Conservation (phyloP, 2,329 filamentous ascomycete genomes). For the Leptographium flavum region DNA sequence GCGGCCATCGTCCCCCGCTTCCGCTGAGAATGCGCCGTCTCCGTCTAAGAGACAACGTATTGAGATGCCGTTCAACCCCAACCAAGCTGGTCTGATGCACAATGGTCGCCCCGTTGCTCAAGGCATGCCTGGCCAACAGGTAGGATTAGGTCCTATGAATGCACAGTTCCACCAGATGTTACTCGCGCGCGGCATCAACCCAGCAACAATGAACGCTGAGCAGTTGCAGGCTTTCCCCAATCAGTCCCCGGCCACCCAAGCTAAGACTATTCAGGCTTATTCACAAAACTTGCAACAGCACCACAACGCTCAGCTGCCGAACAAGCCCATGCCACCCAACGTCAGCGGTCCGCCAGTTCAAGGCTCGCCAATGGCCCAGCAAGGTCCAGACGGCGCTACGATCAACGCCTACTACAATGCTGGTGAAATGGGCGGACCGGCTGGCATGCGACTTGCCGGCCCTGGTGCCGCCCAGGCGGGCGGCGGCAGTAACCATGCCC, state of each 20-base stretch:
- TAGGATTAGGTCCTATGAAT: constrained; percentile 36
- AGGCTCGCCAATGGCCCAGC: constrained; percentile 69
- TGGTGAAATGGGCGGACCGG: constrained; percentile 41
- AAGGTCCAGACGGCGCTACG: constrained; percentile 49
- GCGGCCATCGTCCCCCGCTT: constrained; percentile 67
- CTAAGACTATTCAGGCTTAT: constrained; percentile 80
- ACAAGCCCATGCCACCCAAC: constrained; percentile 65
- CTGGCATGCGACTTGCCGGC: constrained; percentile 44
- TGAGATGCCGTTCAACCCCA: constrained; percentile 60
- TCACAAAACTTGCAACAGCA: constrained; percentile 72
- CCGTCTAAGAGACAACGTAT: constrained; percentile 82
- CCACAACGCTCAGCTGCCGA: constrained; percentile 67
- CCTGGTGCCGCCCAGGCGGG: constrained; percentile 30
- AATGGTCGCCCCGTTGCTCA: constrained; percentile 55
- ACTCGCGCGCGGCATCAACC: constrained; percentile 59
- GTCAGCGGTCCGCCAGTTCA: constrained; percentile 57
- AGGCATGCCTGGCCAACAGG: constrained; percentile 59
- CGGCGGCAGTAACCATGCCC: constrained; percentile 57
- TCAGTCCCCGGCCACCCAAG: constrained; percentile 45
- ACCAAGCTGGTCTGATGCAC: constrained; percentile 55
- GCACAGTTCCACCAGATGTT: constrained; percentile 46
- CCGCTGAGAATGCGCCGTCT: constrained; percentile 77
- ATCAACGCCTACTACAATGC: constrained; percentile 50
- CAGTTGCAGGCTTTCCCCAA: constrained; percentile 55
- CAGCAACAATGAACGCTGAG: constrained; percentile 55